Evolutionary conservation across 2,329 filamentous ascomycete genomes (phyloP), one percentile per base, ranked within the genome.

Genomic region (Myrmaecium sp.): DNA sequence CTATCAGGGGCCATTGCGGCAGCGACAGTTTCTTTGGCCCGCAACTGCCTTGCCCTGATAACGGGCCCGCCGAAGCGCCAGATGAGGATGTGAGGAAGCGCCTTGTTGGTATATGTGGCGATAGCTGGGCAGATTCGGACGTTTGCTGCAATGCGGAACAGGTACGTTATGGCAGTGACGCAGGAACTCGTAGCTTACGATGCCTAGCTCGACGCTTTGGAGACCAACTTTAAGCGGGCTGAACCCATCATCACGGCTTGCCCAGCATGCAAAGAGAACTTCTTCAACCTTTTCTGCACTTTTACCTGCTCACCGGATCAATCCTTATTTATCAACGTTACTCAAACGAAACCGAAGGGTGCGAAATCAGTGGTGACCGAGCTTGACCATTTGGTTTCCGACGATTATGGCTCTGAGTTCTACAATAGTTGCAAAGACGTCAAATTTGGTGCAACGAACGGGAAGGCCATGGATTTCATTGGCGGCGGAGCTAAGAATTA

Each of bases 361-460:
- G 46, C 64, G 52, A 73, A 74, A 37, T 55, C 57, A 30, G 53
- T 82, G n/a, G 83, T 94, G 9, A 82, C 78, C 1, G 82, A 94
- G 55, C 57, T 98, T 13, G 84, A 94, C 45, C 86, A 94, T 44
- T 59, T 95, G 5, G 72, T 94, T 39, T 81, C 82, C 2, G 64
- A 83, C 30, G 64, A 77, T 28, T 95, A 91, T 48, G 84, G 82
- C 22, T 64, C 69, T 6, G 83, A 79, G 2, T 91, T 98, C 57
- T 98, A 84, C 49, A 68, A 93, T 52, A 98, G 89, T 55, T 98
- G 89, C 61, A 95, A 95, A 55, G 83, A 98, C 50, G 86, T 98
- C 54, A 98, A 98, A 48, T 94, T 95, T 43, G 89, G 89, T 18
- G 78, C 84, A 5, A 84, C 86, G 21, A 93, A 93, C 46, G 77